Evolutionary conservation across 768 basidiomycete species (phyloP), one percentile per base, ranked within the genome.

Genomic region (Leccinum subtestaceum): DNA sequence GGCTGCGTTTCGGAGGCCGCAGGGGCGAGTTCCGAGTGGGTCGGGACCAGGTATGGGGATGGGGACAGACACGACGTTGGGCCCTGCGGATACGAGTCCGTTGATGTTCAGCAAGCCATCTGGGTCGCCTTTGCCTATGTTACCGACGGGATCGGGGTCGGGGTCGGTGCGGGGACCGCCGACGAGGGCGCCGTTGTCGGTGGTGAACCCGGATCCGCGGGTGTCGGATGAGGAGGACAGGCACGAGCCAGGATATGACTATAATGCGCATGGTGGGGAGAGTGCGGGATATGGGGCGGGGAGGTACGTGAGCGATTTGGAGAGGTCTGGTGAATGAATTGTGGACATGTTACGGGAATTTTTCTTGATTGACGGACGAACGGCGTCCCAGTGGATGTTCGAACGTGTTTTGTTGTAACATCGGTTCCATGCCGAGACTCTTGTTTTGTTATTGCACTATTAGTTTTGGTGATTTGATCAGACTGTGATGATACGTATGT

Each of bases 1-100:
- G 0, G 87, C 88, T 5, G 89, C 89, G 25, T 92, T 92, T 73
- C 82, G 80, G 65, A 77, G 87, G 29, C 84, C 80, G 32, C 76
- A 76, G 48, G 68, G 64, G 1, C 76, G 77, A 21, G 68, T 72
- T 40, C 63, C 66, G 34, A 74, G 71, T 48, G 58, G 56, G 36
- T 27, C 53, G 6, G 2, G 12, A 19, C 40, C 50, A 47, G 69
- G 68, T 15, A 15, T 38, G 15, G 38, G 38, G 3, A 8, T 40
- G 38, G 38, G 38, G 38, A 7, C 17, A 4, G 38, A 40, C 8
- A 40, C 38, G 8, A 40, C 38, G 17, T 2, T 17, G 38, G 38
- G 38, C 9, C 66, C 74, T 8, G 75, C 75, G 23, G 84, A 84
- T 52, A 78, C 76, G 53, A 80, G 69, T 40, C 84, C 83, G 40